These are phyloP conservation scores for Cryptococcus wingfieldii DNA, from an alignment of 1,284 basidiomycete species.

Conservation along the genomic window DNA sequence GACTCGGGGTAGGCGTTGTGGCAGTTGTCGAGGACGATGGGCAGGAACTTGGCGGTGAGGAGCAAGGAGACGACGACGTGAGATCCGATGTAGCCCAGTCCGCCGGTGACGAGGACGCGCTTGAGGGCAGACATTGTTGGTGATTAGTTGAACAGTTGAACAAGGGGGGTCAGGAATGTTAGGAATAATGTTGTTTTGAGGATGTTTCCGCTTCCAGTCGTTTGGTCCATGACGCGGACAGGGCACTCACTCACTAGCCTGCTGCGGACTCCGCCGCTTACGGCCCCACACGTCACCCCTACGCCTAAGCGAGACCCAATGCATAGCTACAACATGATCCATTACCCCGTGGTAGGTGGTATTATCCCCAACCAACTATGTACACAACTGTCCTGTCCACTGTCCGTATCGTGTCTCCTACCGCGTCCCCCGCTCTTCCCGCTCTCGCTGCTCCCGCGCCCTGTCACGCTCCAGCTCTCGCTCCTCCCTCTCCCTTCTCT, in stretches of 20 bases:
- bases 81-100: conserved; percentile 61
- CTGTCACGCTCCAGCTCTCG: conserved; percentile 1
- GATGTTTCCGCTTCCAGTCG: no score
- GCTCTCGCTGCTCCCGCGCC: neutral
- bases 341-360: no score
- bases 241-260: no score
- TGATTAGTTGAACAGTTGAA: neutral
- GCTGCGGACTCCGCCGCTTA: no score
- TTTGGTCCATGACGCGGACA: no score
- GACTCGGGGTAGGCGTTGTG: conserved; percentile 81
- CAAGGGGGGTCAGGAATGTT: no score
- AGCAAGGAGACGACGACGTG: conserved; percentile 85
- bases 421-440: neutral
- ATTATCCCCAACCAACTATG: no score
- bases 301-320: neutral
- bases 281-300: no score
- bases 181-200: neutral
- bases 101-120: conserved; percentile 48
- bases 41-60: conserved; percentile 80
- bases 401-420: neutral
- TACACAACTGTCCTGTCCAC: no score
- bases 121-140: conserved; percentile 7
- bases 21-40: conserved; percentile 88
- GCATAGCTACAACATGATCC: no score
- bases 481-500: conserved; percentile 8